Evolutionary conservation across 805 yeast species (phyloP).

Genomic region (Saccharomyces eubayanus): DNA sequence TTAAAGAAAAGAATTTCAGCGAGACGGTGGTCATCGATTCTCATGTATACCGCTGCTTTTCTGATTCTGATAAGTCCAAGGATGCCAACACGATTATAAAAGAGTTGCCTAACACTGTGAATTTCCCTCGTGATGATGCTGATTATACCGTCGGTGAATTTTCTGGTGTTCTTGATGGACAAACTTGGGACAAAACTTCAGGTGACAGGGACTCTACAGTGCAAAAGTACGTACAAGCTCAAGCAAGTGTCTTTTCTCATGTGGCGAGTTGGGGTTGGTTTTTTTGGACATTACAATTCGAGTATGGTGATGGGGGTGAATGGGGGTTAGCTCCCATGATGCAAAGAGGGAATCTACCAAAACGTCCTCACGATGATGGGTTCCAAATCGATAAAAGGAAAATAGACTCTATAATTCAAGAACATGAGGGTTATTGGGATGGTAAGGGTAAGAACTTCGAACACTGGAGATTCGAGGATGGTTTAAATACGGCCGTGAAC

Average conservation of each 20-base stretch:
- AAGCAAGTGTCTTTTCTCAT: conserved; percentile 39
- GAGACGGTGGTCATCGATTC: conserved; percentile 71
- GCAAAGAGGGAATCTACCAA: conserved; percentile 49
- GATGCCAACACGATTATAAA: conserved; percentile 53
- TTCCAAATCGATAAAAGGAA: conserved; percentile 28
- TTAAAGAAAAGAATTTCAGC: conserved; percentile 32
- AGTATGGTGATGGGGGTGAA: conserved; percentile 88
- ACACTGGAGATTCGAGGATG: conserved; percentile 74
- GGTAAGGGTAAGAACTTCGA: conserved; percentile 56
- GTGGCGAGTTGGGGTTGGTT: conserved; percentile 64
- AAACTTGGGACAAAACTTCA: conserved; percentile 53
- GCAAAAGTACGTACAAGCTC: conserved; percentile 50
- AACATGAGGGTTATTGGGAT: conserved; percentile 66
- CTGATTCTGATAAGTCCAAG: conserved; percentile 62
- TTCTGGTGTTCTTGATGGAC: conserved; percentile 75
- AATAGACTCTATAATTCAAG: conserved; percentile 21
- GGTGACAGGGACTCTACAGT: conserved; percentile 50
- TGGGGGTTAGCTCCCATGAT: conserved; percentile 87
- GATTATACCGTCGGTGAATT: conserved; percentile 85
- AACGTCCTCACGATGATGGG: conserved; percentile 14
- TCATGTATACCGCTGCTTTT: conserved; percentile 81
- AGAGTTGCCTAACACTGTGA: conserved; percentile 45
- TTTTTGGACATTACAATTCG: conserved; percentile 88
- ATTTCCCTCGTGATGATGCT: conserved; percentile 39
- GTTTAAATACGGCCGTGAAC: conserved; percentile 64